Evolutionary conservation across 768 basidiomycete genomes (phyloP).

Genomic region (Tricholoma matsutake): DNA sequence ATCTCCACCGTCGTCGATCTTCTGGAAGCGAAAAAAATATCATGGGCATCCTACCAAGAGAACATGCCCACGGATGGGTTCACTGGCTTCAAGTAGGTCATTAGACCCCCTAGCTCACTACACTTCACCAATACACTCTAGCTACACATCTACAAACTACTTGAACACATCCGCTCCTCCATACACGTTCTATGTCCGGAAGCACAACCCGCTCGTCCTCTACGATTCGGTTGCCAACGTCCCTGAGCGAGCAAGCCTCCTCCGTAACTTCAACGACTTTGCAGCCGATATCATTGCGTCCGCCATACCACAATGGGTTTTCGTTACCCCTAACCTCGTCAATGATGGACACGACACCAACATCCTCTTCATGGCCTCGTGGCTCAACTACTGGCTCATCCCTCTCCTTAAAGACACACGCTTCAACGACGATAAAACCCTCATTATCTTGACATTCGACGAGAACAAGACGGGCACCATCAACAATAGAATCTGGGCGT

Average conservation of each 20-base stretch:
- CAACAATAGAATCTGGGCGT: slow-evolving; percentile 45
- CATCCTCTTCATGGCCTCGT: slow-evolving; percentile 42
- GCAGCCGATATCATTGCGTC: slow-evolving; percentile 48
- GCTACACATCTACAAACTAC: background rate
- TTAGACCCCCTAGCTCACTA: background rate
- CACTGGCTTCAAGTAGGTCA: slow-evolving; percentile 33
- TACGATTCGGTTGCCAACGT: slow-evolving; percentile 48
- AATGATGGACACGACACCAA: slow-evolving; percentile 63
- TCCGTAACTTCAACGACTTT: slow-evolving; percentile 64
- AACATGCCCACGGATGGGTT: slow-evolving; percentile 52
- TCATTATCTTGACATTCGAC: slow-evolving; percentile 64
- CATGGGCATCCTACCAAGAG: slow-evolving; percentile 63
- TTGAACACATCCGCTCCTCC: background rate
- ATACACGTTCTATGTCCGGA: background rate
- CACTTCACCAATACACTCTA: background rate
- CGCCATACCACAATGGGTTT: slow-evolving; percentile 56
- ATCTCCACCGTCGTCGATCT: slow-evolving; percentile 59
- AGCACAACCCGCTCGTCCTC: slow-evolving; percentile 41
- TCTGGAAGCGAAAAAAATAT: slow-evolving; percentile 51
- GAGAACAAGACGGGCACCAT: slow-evolving; percentile 41
- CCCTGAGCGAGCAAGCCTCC: slow-evolving; percentile 36
- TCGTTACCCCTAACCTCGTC: slow-evolving; percentile 60
- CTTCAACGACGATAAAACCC: slow-evolving; percentile 53
- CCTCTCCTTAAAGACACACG: slow-evolving; percentile 46
- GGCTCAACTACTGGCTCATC: slow-evolving; percentile 48